Evolutionary conservation across 495 filamentous ascomycete species (phyloP), one percentile per base, ranked within the genome.

Genomic region (Clohesyomyces aquaticus): DNA sequence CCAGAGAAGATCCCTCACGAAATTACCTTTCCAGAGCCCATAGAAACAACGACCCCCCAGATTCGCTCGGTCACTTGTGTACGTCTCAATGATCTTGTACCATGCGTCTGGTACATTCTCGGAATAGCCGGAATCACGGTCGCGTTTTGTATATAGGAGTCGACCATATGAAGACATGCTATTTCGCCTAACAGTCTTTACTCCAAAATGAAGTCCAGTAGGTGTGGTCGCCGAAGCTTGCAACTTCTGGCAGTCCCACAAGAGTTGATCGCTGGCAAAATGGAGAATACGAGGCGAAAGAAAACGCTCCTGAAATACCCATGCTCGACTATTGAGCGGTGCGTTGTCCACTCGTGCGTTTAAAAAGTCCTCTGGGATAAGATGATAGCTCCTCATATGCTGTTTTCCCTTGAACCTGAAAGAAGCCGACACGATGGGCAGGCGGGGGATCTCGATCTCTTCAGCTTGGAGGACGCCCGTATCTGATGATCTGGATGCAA

Each of bases 261-360:
- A 47, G 16, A 47, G 21, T 47, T 23, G 49, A 23, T 52, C 49
- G 4, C 10, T 29, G 14, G 11, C 49, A 29, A 52, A 52, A 22
- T 52, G 49, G 3, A 52, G 49, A 4, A 29, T 52, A 6, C 49
- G 49, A 18, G 49, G 21, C 4, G 21, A 26, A 22, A 52, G 27
- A 28, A 22, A 52, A 22, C 49, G 9, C 27, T 52, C 49, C 18
- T 52, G 49, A 3, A 52, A 6, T 11, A 52, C 49, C 49, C 49
- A 52, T 8, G 49, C 49, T 26, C 49, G 18, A 10, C 9, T 25
- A 18, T 52, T 52, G 8, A 52, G 18, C 10, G 49, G 49, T 16
- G 19, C 25, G 4, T n/a, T 25, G 8, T 52, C 26, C 22, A 52
- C 49, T 9, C 25, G 11, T 11, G 21, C 11, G 14, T 3, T 6